These are phyloP conservation scores for Silene uniflora DNA, from an alignment of 148 eudicot species.

Conservation along the genomic window DNA sequence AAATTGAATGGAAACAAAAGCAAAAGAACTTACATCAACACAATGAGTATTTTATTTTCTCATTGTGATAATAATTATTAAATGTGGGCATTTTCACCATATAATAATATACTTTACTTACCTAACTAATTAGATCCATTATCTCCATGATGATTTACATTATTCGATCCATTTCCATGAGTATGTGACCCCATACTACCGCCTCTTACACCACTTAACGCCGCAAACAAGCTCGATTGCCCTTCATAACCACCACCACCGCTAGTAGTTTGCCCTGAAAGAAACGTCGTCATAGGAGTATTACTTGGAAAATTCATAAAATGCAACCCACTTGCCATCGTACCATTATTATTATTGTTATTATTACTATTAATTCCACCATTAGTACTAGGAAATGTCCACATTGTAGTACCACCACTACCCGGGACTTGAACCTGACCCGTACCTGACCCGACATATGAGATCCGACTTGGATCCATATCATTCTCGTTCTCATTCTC, in stretches of 20 bases:
- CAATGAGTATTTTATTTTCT: conserved; percentile 8
- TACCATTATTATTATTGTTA: neutral
- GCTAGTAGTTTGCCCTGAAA: conserved; percentile 20
- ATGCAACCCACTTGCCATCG: conserved; percentile 30
- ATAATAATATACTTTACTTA: neutral
- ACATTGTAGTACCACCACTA: conserved; percentile 23
- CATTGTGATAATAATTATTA: conserved; percentile 11
- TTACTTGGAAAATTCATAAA: conserved; percentile 37
- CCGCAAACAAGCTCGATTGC: conserved; percentile 22
- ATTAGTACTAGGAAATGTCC: conserved; percentile 29
- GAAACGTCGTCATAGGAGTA: conserved; percentile 24
- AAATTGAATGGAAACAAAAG: neutral
- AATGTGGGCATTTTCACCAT: neutral
- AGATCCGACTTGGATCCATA: neutral
- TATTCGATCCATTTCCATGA: conserved; percentile 31
- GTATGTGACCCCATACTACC: conserved; percentile 21
- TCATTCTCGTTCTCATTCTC: conserved; percentile 2
- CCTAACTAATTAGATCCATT: conserved; percentile 16
- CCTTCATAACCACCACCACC: conserved; percentile 26
- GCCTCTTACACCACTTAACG: conserved; percentile 19
- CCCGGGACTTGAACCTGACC: conserved; percentile 13
- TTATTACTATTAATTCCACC: neutral
- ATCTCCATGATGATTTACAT: conserved; percentile 21
- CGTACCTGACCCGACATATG: conserved; percentile 17
- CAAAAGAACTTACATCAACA: conserved; percentile 18